phyloP scores from a whole-genome alignment of 805 yeast species.

The Metschnikowia amazonensis region DNA sequence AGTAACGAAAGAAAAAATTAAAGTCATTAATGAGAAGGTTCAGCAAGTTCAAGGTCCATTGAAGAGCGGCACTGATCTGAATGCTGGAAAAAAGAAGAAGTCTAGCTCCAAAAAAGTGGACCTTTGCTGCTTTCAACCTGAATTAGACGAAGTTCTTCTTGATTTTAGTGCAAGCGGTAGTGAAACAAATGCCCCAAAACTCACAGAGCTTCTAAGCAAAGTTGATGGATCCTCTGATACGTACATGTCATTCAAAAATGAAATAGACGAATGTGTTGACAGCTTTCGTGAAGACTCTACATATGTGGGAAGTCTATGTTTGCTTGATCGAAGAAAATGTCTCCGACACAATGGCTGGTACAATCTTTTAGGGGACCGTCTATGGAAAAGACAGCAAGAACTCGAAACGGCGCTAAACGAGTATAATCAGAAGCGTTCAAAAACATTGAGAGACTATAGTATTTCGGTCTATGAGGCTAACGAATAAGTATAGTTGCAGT shows the following conservation, averaged over 20 bases:
- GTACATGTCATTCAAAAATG: conserved; percentile 14
- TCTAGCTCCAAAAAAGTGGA: conserved; percentile 39
- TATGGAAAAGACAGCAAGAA: conserved; percentile 28
- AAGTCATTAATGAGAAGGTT: conserved; percentile 33
- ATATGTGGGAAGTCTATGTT: conserved; percentile 32
- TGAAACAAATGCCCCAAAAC: background rate
- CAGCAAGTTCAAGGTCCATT: conserved; percentile 17
- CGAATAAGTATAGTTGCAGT: background rate
- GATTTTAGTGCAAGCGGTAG: background rate
- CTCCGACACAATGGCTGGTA: conserved; percentile 52
- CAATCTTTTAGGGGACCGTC: conserved; percentile 33
- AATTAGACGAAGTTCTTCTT: conserved; percentile 14
- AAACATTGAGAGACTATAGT: conserved; percentile 34
- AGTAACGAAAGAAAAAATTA: conserved; percentile 34
- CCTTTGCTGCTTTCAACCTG: conserved; percentile 50
- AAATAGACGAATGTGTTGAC: conserved; percentile 17
- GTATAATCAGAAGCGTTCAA: conserved; percentile 25
- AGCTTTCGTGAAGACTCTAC: conserved; percentile 12
- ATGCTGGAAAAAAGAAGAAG: conserved; percentile 18
- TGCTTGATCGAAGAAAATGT: conserved; percentile 55
- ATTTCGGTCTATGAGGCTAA: conserved; percentile 26
- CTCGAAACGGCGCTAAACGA: conserved; percentile 32
- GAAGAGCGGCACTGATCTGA: conserved; percentile 11
- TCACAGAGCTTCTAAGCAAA: background rate
- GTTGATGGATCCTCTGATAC: conserved; percentile 1